These are phyloP conservation scores for Soucietia sequanensis DNA, from an alignment of 805 yeast genomes.

Conservation along the genomic window DNA sequence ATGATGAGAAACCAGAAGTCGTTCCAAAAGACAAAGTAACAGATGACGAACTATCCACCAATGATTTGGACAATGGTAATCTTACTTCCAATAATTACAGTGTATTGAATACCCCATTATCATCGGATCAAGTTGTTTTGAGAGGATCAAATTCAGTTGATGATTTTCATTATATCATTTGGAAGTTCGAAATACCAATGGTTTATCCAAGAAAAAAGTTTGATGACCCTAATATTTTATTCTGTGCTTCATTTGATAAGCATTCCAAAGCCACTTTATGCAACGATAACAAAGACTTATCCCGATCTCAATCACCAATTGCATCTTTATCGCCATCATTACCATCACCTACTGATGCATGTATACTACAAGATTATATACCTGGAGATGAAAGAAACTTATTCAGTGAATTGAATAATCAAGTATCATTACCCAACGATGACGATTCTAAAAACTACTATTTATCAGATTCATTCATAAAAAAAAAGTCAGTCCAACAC, in stretches of 20 bases:
- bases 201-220: constrained; percentile 31
- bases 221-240: constrained; percentile 20
- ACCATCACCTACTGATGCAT: neutral
- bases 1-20: constrained; percentile 11
- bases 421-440: neutral
- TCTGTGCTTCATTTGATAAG: constrained; percentile 18
- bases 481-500: neutral
- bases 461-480: neutral
- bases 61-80: constrained; percentile 1
- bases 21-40: constrained; percentile 1
- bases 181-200: constrained; percentile 30
- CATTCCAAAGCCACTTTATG: no score
- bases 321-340: neutral
- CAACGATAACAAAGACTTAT: no score
- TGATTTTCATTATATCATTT: constrained; percentile 14
- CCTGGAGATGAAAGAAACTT: neutral
- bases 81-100: constrained; percentile 5
- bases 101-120: constrained; percentile 4
- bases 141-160: constrained; percentile 7
- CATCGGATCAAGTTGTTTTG: constrained; percentile 3
- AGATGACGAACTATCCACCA: neutral
- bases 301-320: neutral
- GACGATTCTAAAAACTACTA: neutral
- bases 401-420: constrained; percentile 1
- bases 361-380: neutral